A percentile compares a stretch with the other conserved stretches of the same genome.
phyloP scores from a whole-genome alignment of 2,329 filamentous ascomycete species.

The Penicillium digitatum region DNA sequence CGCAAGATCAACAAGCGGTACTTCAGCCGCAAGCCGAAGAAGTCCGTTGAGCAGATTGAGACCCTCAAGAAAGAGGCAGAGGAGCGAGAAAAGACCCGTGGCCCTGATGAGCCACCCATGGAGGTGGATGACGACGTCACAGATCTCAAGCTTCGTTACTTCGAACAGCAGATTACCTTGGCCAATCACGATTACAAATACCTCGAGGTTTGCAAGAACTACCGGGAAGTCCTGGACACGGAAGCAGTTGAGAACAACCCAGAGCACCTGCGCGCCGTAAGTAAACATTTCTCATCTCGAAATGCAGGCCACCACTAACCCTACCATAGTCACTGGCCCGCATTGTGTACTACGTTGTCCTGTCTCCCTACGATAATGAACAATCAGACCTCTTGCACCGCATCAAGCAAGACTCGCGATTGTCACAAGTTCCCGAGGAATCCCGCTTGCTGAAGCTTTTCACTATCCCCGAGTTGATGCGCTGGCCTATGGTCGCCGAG shows the following conservation, averaged over 20 bases:
- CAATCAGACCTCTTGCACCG: slow-evolving; percentile 96
- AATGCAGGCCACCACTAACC: slow-evolving; percentile 2
- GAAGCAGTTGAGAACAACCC: slow-evolving; percentile 90
- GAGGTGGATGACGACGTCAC: slow-evolving; percentile 85
- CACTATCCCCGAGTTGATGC: slow-evolving; percentile 94
- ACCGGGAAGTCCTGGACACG: slow-evolving; percentile 92
- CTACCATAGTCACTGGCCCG: slow-evolving; percentile 71
- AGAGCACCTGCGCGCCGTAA: slow-evolving; percentile 76
- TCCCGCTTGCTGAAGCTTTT: slow-evolving; percentile 88
- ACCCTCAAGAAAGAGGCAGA: slow-evolving; percentile 83
- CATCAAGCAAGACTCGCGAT: slow-evolving; percentile 79
- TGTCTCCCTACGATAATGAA: slow-evolving; percentile 96
- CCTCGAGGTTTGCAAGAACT: slow-evolving; percentile 95
- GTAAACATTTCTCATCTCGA: slow-evolving; percentile 30
- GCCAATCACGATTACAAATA: slow-evolving; percentile 98
- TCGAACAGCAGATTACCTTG: slow-evolving; percentile 93
- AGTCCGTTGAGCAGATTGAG: slow-evolving; percentile 80
- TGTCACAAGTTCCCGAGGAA: slow-evolving; percentile 71
- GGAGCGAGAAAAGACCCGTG: slow-evolving; percentile 69
- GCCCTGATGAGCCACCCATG: slow-evolving; percentile 70
- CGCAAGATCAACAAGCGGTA: slow-evolving; percentile 97
- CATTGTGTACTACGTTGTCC: slow-evolving; percentile 95
- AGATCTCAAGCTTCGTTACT: slow-evolving; percentile 91
- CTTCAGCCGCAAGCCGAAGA: slow-evolving; percentile 84
- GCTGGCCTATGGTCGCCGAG: slow-evolving; percentile 90